Evolutionary conservation across 306 rosid genomes (phyloP), one percentile per base, ranked within the genome.

Genomic region (Crotalaria pallida): DNA sequence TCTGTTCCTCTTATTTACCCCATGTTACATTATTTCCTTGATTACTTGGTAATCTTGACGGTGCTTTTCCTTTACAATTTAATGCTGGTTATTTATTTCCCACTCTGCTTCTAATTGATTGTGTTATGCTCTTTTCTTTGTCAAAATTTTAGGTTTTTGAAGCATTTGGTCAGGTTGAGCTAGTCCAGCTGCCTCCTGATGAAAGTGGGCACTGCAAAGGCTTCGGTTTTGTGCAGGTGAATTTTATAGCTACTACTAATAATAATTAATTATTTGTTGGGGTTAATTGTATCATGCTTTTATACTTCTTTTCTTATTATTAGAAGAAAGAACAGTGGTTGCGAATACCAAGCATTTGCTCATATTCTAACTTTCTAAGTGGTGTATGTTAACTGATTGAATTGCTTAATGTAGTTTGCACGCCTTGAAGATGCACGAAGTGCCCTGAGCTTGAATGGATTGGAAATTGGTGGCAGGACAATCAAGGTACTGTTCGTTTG

Each of bases 201-300:
- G 99, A 94, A 77, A 79, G 79, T 74, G 96, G 96, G 68, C 81
- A 80, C 24, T 88, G 92, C 89, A 94, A 94, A 82, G 99, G 99
- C 65, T 94, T 88, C 82, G 97, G 97, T 72, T 94, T 94, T 83
- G 92, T 94, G 50, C 99, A 94, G 97, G 99, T 90, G 67, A 53
- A 77, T 70, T 68, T 57, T 45, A 51, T 58, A 31, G 11, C 24
- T 47, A n/a, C n/a, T n/a, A n/a, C n/a, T n/a, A n/a, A n/a, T n/a
- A 19, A 22, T 63, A 11, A n/a, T 62, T 71, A 69, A 15, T 65
- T 47, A 6, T 75, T 49, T 21, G 61, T 69, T 18, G 36, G 45
- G 31, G 70, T 53, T 80, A 69, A 7, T 18, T 24, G 11, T 51
- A 22, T 58, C 5, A 12, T 16, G 17, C 19, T 22, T 16, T 51